These are phyloP conservation scores for Clonostachys solani DNA, from an alignment of 2,329 filamentous ascomycete genomes.

Conservation along the genomic window DNA sequence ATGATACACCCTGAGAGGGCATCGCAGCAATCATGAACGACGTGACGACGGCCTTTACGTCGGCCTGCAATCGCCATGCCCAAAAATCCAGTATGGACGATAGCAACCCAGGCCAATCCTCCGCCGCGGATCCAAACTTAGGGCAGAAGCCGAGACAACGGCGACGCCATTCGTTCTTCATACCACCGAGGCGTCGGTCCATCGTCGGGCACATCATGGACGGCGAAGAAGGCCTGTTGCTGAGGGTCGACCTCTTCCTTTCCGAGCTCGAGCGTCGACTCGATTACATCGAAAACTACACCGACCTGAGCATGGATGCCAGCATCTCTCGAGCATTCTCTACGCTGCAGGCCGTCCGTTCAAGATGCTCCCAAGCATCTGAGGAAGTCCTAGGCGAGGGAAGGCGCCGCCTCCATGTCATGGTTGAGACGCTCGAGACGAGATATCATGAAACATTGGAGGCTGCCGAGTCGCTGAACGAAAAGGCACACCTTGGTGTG, in stretches of 20 bases:
- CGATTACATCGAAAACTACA: conserved; percentile 84
- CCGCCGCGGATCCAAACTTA: conserved; percentile 17
- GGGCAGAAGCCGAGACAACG: conserved; percentile 23
- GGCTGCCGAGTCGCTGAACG: conserved; percentile 81
- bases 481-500: conserved; percentile 86
- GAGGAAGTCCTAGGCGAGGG: conserved; percentile 88
- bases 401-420: conserved; percentile 75
- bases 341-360: conserved; percentile 80
- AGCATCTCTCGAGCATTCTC: conserved; percentile 81
- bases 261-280: conserved; percentile 81
- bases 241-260: conserved; percentile 75
- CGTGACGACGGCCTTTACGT: conserved; percentile 30
- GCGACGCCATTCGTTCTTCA: conserved; percentile 53
- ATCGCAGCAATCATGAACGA: conserved; percentile 22
- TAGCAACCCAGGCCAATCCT: conserved; percentile 20
- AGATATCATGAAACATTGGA: conserved; percentile 83
- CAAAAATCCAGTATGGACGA: conserved; percentile 12
- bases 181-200: conserved; percentile 50
- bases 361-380: conserved; percentile 84
- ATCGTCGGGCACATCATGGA: conserved; percentile 59
- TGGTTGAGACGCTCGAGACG: conserved; percentile 88
- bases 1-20: too few species aligned
- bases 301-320: conserved; percentile 77
- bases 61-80: conserved; percentile 19
- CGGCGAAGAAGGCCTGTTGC: conserved; percentile 54